These are phyloP conservation scores for Fusarium chlamydosporum DNA, from an alignment of 2,329 filamentous ascomycete species.

Conservation along the genomic window DNA sequence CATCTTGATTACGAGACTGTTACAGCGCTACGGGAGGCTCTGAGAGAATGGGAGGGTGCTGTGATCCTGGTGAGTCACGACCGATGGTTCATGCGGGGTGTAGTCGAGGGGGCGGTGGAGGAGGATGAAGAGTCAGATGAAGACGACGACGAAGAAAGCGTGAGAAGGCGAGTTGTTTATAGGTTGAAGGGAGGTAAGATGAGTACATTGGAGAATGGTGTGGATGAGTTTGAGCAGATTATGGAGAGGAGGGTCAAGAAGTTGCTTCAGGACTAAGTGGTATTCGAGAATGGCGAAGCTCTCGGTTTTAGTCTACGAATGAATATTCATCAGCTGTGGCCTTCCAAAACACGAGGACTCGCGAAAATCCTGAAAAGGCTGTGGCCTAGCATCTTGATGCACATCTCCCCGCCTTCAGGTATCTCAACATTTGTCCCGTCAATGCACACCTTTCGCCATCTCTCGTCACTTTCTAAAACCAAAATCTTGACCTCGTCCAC, in stretches of 20 bases:
- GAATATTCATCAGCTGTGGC: background rate
- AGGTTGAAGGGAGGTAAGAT: slow-evolving; percentile 71
- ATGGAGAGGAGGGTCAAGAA: slow-evolving; percentile 71
- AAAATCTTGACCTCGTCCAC: slow-evolving; percentile 77
- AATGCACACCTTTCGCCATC: slow-evolving; percentile 90
- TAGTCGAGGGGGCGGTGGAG: slow-evolving; percentile 64
- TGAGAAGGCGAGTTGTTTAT: slow-evolving; percentile 70
- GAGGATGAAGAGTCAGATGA: slow-evolving; percentile 58
- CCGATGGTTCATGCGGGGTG: slow-evolving; percentile 82
- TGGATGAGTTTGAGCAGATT: slow-evolving; percentile 74
- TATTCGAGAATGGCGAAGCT: background rate
- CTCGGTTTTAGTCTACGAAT: background rate
- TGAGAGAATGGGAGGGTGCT: slow-evolving; percentile 79
- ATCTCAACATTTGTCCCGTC: slow-evolving; percentile 89
- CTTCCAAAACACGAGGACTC: slow-evolving; percentile 48
- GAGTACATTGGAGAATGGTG: slow-evolving; percentile 69
- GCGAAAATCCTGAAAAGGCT: slow-evolving; percentile 63
- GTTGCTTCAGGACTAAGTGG: slow-evolving; percentile 52
- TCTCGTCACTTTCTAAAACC: slow-evolving; percentile 74
- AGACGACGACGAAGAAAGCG: slow-evolving; percentile 57
- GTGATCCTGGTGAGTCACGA: slow-evolving; percentile 86
- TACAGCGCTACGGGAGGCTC: slow-evolving; percentile 74
- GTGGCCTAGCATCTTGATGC: slow-evolving; percentile 67
- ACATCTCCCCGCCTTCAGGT: slow-evolving; percentile 78
- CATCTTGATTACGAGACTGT: slow-evolving; percentile 89